A percentile compares a stretch with the other conserved stretches of the same genome.
These are phyloP conservation scores for Juncus effusus DNA, from an alignment of 176 grass and related monocot species.

Conservation along the genomic window DNA sequence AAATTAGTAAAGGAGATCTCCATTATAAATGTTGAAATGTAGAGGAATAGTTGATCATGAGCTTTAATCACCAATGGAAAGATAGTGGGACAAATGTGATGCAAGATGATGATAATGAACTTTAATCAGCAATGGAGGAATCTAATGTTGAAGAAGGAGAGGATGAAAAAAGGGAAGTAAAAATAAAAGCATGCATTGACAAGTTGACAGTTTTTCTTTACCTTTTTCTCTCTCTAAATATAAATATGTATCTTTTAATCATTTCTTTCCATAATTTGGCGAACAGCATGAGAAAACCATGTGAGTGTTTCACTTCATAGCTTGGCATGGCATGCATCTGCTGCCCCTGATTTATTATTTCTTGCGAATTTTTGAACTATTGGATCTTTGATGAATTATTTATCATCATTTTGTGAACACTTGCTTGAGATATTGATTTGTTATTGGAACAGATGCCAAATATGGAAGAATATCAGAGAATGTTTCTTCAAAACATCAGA, in stretches of 20 bases:
- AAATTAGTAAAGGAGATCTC: not conserved
- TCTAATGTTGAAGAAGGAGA: constrained; percentile 34
- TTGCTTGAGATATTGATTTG: not conserved
- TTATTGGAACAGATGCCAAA: too few species aligned
- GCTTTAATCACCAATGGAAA: not conserved
- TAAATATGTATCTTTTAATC: constrained; percentile 36
- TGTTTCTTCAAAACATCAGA: not conserved
- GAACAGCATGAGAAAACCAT: constrained; percentile 40
- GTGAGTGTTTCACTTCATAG: constrained; percentile 23
- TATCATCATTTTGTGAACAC: not conserved
- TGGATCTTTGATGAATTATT: not conserved
- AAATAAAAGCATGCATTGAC: constrained; percentile 44
- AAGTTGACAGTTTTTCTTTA: constrained; percentile 32
- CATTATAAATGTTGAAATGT: not conserved
- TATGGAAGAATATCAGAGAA: constrained; percentile 16
- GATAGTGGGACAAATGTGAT: constrained; percentile 31
- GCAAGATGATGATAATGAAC: constrained; percentile 57
- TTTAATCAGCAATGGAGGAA: constrained; percentile 47
- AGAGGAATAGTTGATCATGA: not conserved
- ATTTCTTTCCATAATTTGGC: constrained; percentile 37
- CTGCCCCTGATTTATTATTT: not conserved
- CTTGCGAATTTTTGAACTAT: not conserved
- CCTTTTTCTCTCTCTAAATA: constrained; percentile 20
- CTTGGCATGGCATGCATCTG: not conserved
- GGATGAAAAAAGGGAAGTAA: constrained; percentile 29